Evolutionary conservation across 805 yeast species (phyloP), one percentile per base, ranked within the genome.

Genomic region (Ogataea methylovora): DNA sequence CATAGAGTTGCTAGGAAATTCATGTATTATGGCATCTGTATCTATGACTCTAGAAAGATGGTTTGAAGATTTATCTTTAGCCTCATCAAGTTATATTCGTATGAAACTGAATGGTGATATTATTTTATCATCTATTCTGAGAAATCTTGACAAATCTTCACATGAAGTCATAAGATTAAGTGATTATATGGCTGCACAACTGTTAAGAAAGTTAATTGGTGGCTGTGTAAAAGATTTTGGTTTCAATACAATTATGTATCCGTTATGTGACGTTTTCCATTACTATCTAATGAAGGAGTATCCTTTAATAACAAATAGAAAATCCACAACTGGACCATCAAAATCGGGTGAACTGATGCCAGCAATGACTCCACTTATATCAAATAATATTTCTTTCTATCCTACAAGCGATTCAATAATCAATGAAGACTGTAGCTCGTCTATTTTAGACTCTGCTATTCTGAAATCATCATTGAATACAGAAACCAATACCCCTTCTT

Each of bases 201-300:
- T 83, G 4, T 59, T 82, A 30, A 69, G 69, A 44, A 71, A 77
- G 25, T 49, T 80, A 18, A 50, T 83, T 15, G 94, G 92, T 2
- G 78, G 81, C 8, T 71, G 85, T 40, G 69, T 81, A 24, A 79
- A 76, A 41, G 94, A 84, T 54, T 84, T 79, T 60, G 94, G 94
- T 1, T 84, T 84, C 51, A 87, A 85, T 47, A 51, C 68, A 3
- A 66, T 79, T n/a, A 58, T 82, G 37, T 67, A 67, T 38, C 79
- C 83, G 3, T 54, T 85, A 19, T 71, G 84, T 41, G 90, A 82
- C 43, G 67, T 83, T 2, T 72, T 81, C 45, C 80, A 78, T 49
- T 76, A 71, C 34, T 58, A 72, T 20, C 64, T 83, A 5, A 50
- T 76, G 26, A 65, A 65, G 28, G 86, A 79, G 41, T 82, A 78